Conservation (phyloP, 208 protist species). For the Crithidia bombi region DNA sequence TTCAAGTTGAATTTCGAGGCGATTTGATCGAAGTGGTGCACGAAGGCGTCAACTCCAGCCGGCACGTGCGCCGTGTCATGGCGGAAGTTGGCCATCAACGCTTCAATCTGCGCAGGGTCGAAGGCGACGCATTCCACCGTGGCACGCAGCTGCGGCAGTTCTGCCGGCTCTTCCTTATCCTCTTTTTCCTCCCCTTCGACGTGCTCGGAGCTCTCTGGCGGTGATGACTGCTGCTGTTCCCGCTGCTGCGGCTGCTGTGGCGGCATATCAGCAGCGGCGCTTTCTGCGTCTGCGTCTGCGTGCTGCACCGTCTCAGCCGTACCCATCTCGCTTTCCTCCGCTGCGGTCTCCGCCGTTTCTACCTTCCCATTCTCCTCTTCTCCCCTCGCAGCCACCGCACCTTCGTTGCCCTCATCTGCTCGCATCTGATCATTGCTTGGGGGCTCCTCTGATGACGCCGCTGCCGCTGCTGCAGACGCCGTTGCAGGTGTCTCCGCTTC, state of each 20-base stretch:
- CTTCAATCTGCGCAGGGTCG: conserved; percentile 33
- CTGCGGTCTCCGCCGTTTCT: background rate
- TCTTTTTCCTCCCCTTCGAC: background rate
- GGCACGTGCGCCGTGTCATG: conserved; percentile 42
- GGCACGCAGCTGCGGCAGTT: conserved; percentile 23
- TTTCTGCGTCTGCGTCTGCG: no score
- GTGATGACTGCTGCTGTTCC: background rate
- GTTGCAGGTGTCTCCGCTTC: no score
- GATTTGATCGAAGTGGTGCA: conserved; percentile 13
- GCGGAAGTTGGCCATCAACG: conserved; percentile 49
- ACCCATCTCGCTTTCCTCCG: no score
- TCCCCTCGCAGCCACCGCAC: background rate
- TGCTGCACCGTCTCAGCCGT: no score
- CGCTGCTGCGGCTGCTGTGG: no score
- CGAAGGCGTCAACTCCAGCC: conserved; percentile 49
- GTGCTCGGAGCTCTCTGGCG: no score
- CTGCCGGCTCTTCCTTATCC: background rate
- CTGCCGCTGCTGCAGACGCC: no score
- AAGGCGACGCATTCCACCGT: conserved; percentile 41
- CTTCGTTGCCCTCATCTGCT: no score
- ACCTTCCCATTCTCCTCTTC: background rate
- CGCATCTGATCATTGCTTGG: no score
- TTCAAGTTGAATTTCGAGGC: conserved; percentile 11
- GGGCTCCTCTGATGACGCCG: no score
- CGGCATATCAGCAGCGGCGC: no score